These are phyloP conservation scores for Claviceps maximensis DNA, from an alignment of 2,329 filamentous ascomycete genomes.

Conservation along the genomic window DNA sequence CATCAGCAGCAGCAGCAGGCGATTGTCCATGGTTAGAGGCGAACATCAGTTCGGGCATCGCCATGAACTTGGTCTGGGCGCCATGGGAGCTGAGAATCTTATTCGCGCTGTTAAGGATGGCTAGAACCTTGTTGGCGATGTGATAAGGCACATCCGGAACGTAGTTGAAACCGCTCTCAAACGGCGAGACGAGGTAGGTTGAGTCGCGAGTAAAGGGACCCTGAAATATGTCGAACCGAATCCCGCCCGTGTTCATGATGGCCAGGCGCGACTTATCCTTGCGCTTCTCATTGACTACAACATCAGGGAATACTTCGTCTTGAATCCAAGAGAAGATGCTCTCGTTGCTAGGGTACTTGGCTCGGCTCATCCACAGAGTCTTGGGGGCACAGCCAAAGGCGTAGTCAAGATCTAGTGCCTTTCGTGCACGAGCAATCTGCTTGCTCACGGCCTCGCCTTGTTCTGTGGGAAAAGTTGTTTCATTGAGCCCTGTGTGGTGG, in stretches of 20 bases:
- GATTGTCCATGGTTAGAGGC: slow-evolving; percentile 5
- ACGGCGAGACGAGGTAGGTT: slow-evolving; percentile 77
- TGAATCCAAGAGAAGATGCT: slow-evolving; percentile 78
- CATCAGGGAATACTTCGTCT: slow-evolving; percentile 56
- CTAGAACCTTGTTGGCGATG: slow-evolving; percentile 56
- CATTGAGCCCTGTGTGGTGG: slow-evolving; percentile 64
- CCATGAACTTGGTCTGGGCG: slow-evolving; percentile 32
- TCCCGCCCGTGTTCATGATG: slow-evolving; percentile 77
- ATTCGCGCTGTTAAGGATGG: slow-evolving; percentile 41
- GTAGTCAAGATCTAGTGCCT: slow-evolving; percentile 57
- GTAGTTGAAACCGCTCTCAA: slow-evolving; percentile 64
- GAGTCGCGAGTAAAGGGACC: slow-evolving; percentile 81
- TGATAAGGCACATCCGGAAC: slow-evolving; percentile 71
- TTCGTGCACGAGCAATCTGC: slow-evolving; percentile 56
- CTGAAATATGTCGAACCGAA: slow-evolving; percentile 92
- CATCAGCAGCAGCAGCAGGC: not conserved
- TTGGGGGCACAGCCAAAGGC: slow-evolving; percentile 72
- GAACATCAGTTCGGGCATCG: slow-evolving; percentile 33
- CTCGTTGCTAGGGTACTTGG: slow-evolving; percentile 55
- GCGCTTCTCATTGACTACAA: slow-evolving; percentile 44
- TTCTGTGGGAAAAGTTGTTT: slow-evolving; percentile 60
- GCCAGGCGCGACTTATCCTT: slow-evolving; percentile 52
- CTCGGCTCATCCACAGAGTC: slow-evolving; percentile 69
- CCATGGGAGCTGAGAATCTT: slow-evolving; percentile 29
- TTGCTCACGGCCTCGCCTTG: slow-evolving; percentile 59